Percentiles rank a stretch among this genome's conserved stretches.
These are phyloP conservation scores for Drechslerella coelobrocha DNA, from an alignment of 2,329 filamentous ascomycete species.

Conservation along the genomic window DNA sequence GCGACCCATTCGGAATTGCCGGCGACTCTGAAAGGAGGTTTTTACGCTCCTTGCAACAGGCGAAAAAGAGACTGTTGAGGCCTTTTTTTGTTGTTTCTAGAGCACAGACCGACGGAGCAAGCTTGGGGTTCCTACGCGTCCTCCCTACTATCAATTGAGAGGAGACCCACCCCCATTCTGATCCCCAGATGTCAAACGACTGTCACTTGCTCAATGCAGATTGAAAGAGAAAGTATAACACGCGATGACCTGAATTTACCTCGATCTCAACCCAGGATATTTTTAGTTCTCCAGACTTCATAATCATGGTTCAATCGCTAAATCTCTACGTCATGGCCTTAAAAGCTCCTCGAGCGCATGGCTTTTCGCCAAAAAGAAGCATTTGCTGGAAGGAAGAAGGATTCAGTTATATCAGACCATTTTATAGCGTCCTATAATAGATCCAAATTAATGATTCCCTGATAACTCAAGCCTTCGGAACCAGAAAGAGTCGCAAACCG, in stretches of 20 bases:
- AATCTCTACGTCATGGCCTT: conserved; percentile 27
- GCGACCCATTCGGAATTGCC: conserved; percentile 47
- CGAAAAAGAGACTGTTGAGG: not conserved
- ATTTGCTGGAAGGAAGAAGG: conserved; percentile 9
- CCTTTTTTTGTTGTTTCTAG: not conserved
- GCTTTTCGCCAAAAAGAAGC: not conserved
- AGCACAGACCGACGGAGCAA: conserved; percentile 4
- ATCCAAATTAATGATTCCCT: conserved; percentile 31
- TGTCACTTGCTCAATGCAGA: not conserved
- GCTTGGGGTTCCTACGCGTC: not conserved
- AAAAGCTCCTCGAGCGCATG: conserved; percentile 7
- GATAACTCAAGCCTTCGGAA: not conserved
- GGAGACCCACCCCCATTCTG: not conserved
- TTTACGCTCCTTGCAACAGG: not conserved
- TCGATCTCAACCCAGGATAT: not conserved
- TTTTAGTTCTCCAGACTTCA: not conserved
- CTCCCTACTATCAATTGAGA: not conserved
- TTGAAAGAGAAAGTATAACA: not conserved
- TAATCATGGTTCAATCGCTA: not conserved
- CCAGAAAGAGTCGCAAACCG: conserved; percentile 1
- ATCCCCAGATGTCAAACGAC: not conserved
- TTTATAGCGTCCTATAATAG: conserved; percentile 34
- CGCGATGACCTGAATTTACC: too few relatives aligned
- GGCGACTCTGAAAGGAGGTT: conserved; percentile 11
- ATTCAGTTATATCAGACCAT: conserved; percentile 16